These are phyloP conservation scores for Schizosaccharomyces lindneri DNA, from an alignment of 805 yeast species.

Conservation along the genomic window DNA sequence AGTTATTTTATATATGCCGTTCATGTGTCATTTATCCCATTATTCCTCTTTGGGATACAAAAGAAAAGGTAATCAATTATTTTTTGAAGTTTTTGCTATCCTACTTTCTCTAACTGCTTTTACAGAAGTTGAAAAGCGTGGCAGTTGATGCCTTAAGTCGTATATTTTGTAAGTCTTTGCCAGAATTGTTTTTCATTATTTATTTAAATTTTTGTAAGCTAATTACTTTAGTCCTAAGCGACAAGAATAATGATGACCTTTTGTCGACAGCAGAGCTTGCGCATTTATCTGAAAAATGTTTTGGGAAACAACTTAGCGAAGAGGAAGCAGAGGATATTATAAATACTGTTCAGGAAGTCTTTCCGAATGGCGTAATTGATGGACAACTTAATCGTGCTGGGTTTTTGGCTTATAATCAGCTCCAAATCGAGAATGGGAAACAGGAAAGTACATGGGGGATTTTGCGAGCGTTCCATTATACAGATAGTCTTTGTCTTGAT, in stretches of 20 bases:
- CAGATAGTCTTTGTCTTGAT: slow-evolving; percentile 67
- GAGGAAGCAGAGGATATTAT: not conserved
- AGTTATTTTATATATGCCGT: slow-evolving; percentile 58
- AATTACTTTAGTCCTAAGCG: slow-evolving; percentile 30
- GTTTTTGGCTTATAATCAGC: slow-evolving; percentile 48
- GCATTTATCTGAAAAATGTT: slow-evolving; percentile 47
- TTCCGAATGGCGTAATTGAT: not conserved
- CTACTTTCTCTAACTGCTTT: not conserved
- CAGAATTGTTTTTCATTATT: not conserved
- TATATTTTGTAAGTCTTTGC: slow-evolving; percentile 24
- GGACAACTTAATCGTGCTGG: slow-evolving; percentile 23
- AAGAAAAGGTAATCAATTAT: slow-evolving; percentile 26
- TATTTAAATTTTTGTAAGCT: not conserved
- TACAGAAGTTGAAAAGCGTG: slow-evolving; percentile 35
- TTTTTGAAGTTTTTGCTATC: not conserved
- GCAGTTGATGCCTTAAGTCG: slow-evolving; percentile 56
- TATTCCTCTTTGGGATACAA: slow-evolving; percentile 80
- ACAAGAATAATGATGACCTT: slow-evolving; percentile 72
- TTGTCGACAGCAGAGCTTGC: slow-evolving; percentile 48
- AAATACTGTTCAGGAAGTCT: not conserved
- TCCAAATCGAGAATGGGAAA: slow-evolving; percentile 73
- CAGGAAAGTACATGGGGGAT: slow-evolving; percentile 97
- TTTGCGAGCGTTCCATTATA: slow-evolving; percentile 63
- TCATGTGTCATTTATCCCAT: slow-evolving; percentile 81
- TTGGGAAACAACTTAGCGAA: slow-evolving; percentile 12